A percentile compares a stretch with the other conserved stretches of the same genome.
Conservation (phyloP, 768 basidiomycete genomes). For the Russula sp. region DNA sequence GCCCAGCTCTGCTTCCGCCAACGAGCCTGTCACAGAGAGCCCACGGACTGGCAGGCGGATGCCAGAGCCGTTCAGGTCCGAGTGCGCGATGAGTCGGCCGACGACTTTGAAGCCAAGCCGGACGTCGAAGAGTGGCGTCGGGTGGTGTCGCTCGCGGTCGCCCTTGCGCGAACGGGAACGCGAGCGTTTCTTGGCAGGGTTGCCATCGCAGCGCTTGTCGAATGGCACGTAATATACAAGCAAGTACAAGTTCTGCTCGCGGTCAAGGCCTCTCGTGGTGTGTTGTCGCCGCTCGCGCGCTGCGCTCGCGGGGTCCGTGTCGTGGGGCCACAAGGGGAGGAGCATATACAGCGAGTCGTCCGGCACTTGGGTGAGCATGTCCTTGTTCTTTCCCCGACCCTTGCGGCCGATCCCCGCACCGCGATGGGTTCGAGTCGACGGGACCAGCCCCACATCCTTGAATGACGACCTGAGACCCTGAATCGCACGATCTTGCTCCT, state of each 20-base stretch:
- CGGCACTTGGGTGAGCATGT: slow-evolving; percentile 57
- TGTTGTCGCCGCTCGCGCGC: slow-evolving; percentile 22
- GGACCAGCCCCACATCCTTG: slow-evolving; percentile 72
- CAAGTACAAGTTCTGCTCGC: slow-evolving; percentile 59
- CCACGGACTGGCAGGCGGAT: slow-evolving; percentile 70
- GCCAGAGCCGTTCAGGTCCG: slow-evolving; percentile 66
- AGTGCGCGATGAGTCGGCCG: slow-evolving; percentile 66
- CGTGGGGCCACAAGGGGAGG: slow-evolving; percentile 77
- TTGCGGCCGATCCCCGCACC: slow-evolving; percentile 25
- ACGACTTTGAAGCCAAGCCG: slow-evolving; percentile 65
- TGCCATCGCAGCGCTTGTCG: slow-evolving; percentile 31
- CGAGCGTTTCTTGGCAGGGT: slow-evolving; percentile 40
- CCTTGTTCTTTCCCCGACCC: slow-evolving; percentile 19
- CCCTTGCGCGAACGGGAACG: slow-evolving; percentile 32
- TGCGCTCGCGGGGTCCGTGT: slow-evolving; percentile 46
- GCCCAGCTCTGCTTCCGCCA: slow-evolving; percentile 37
- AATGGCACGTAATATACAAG: slow-evolving; percentile 76
- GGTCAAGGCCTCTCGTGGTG: slow-evolving; percentile 32
- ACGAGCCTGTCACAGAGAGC: slow-evolving; percentile 55
- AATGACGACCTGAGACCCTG: slow-evolving; percentile 69
- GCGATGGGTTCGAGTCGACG: slow-evolving; percentile 36
- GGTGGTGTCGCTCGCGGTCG: slow-evolving; percentile 31
- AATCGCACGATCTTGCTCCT: slow-evolving; percentile 62
- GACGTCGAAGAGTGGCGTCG: slow-evolving; percentile 33
- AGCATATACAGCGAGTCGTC: slow-evolving; percentile 75